Base-by-base conservation (phyloP, 805 yeast species). In the Debaryomyces hansenii region DNA sequence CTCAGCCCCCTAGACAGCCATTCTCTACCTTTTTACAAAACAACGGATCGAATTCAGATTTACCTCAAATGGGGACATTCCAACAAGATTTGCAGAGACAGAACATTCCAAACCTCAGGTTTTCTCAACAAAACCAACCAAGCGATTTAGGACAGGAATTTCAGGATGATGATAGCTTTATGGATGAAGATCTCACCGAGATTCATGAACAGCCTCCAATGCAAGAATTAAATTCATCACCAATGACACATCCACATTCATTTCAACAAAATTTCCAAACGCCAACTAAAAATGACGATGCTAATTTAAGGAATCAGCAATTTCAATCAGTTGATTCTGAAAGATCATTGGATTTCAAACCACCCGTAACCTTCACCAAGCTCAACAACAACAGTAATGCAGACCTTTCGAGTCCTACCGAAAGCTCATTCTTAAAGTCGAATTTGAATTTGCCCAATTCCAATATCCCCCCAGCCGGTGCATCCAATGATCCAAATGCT, bases 141-240 rank as follows among this genome's bases (percentile, higher is more conserved):
- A 20, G 39, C 28, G 35, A 28, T 6, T 14, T 15, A 27, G 35
- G 18, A 12, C 20, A n/a, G 20, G 33, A 14, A 15, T 29, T 42
- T 16, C 46, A 44, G 27, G 61, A 51, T 24, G 58, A 64, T 18
- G 69, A 59, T 44, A 62, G 69, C 50, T 70, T 57, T 50, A 71
- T 72, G 77, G 76, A 72, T 18, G 74, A 70, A 40, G 77, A 70
- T 50, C 56, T 63, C 21, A 51, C 59, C 20, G 55, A 56, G n/a
- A 48, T 55, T 45, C 41, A 58, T 45, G 56, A 53, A 24, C 45
- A 42, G 2, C 48, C 53, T 12, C 50, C 46, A 20, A 37, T 39
- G 9, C 39, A 43, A 2, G 41, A 28, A 14, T 15, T 36, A 2
- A 28, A n/a, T 18, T 52, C 55, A 9, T 31, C 42, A 27, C 53